A percentile compares a stretch with the other conserved stretches of the same genome.
Conservation (phyloP, 192 early-diverging fungal species). For the Coemansia sp. region DNA sequence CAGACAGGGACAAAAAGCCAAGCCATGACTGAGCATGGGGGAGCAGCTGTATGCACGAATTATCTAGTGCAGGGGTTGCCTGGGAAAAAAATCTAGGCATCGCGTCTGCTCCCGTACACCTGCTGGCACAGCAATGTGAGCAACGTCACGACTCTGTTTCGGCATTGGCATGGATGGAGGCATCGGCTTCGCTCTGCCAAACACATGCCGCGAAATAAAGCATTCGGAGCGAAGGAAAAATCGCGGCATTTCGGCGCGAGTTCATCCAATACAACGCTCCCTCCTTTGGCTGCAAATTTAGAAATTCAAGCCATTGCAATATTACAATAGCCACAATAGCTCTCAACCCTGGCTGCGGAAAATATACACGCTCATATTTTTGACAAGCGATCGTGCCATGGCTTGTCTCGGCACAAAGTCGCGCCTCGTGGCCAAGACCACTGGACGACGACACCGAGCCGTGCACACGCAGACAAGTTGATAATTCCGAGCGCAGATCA, state of each 20-base stretch:
- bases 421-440: background rate
- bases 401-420: slow-evolving; percentile 4
- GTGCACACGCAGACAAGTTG: slow-evolving; percentile 1
- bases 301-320: slow-evolving; percentile 1
- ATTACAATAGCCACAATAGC: slow-evolving; percentile 21
- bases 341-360: slow-evolving; percentile 14
- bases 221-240: background rate
- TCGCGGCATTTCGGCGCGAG: background rate
- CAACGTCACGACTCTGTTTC: slow-evolving; percentile 1
- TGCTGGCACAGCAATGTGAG: background rate
- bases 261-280: slow-evolving; percentile 1
- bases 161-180: slow-evolving; percentile 7
- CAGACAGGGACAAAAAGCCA: background rate
- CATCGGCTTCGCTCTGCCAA: background rate
- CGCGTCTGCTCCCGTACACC: background rate
- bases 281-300: background rate
- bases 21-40: background rate
- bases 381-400: background rate
- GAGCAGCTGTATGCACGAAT: slow-evolving; percentile 11
- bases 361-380: background rate
- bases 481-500: slow-evolving; percentile 16
- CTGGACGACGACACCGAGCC: background rate
- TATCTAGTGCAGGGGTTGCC: slow-evolving; percentile 15
- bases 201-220: slow-evolving; percentile 5
- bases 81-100: slow-evolving; percentile 8